Evolutionary conservation across 2,329 filamentous ascomycete genomes (phyloP), one percentile per base, ranked within the genome.

Genomic region (Beauveria sp.): DNA sequence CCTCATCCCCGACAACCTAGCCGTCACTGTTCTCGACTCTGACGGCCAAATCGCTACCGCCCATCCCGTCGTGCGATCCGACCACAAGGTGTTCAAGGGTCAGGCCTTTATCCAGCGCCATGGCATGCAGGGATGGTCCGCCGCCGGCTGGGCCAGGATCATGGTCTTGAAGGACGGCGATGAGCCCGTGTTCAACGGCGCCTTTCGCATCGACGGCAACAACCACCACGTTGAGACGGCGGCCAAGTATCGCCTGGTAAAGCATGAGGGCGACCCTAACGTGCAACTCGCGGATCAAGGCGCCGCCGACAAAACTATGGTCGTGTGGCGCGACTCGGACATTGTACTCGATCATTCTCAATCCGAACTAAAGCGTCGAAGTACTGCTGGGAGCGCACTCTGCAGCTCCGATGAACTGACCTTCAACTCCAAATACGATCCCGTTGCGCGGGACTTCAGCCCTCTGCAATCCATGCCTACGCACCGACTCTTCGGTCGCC

Each of bases 261-360:
- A 84, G 70, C 85, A 91, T 64, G 72, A 77, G 24, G 77, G 86
- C 50, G 95, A 99, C 71, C 90, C 92, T 2, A 77, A 82, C 28
- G 72, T 90, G 8, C 76, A 82, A 16, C 65, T 70, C 30, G 5
- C 22, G 3, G 73, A 76, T 38, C 71, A 79, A 34, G 74, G 77
- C 51, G 79, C 77, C 22, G 69, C 70, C 5, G 82, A 86, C 38
- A 90, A 96, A 64, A 88, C 85, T 70, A 95, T 99, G 93, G 81
- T 97, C 42, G 82, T 97, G 1, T 98, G 91, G 82, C 85, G 93
- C 66, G 93, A 98, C 71, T 96, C 92, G 30, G 95, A 99, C 72
- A 85, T 97, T 69, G 72, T 77, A n/a, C 63, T 60, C 30, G 62
- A 50, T 18, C 68, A 72, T 20, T 73, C 76, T 43, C 82, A 83